Evolutionary conservation across 2,329 filamentous ascomycete species (phyloP).

Genomic region (Alternaria angustiovoidea): DNA sequence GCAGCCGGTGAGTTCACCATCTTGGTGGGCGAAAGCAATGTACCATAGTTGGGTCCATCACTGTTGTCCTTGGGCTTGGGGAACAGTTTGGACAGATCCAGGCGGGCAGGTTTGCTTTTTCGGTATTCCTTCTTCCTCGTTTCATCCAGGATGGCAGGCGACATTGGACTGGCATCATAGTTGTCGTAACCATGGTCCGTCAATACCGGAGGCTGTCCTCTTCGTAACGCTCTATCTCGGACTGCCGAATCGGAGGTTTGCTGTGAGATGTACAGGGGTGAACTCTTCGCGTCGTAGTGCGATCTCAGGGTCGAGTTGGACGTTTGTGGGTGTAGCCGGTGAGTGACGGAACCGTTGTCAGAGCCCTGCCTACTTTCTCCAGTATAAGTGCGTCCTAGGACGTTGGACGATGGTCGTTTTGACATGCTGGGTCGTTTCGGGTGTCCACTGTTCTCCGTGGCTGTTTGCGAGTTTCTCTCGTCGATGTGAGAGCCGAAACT

Average conservation of each 20-base stretch:
- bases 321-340: constrained; percentile 39
- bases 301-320: constrained; percentile 54
- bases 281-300: constrained; percentile 53
- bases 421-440: constrained; percentile 34
- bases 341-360: constrained; percentile 39
- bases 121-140: constrained; percentile 31
- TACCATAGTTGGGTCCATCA: constrained; percentile 20
- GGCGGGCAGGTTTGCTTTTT: constrained; percentile 47
- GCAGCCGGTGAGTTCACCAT: constrained; percentile 52
- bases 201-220: constrained; percentile 46
- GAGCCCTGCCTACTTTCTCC: constrained; percentile 37
- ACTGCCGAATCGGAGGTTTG: constrained; percentile 56
- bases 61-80: constrained; percentile 45
- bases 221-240: constrained; percentile 53
- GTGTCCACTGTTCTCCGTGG: constrained; percentile 28
- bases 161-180: constrained; percentile 29
- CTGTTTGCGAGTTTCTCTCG: constrained; percentile 30
- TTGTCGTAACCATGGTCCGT: constrained; percentile 19
- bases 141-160: constrained; percentile 30
- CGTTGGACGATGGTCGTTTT: constrained; percentile 47
- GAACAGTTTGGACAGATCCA: constrained; percentile 56
- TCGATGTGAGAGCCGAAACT: constrained; percentile 39
- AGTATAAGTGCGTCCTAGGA: constrained; percentile 36
- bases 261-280: constrained; percentile 54
- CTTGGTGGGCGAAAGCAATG: constrained; percentile 50